Evolutionary conservation across 768 basidiomycete genomes (phyloP).

Genomic region (Trichaptum fuscoviolaceum): DNA sequence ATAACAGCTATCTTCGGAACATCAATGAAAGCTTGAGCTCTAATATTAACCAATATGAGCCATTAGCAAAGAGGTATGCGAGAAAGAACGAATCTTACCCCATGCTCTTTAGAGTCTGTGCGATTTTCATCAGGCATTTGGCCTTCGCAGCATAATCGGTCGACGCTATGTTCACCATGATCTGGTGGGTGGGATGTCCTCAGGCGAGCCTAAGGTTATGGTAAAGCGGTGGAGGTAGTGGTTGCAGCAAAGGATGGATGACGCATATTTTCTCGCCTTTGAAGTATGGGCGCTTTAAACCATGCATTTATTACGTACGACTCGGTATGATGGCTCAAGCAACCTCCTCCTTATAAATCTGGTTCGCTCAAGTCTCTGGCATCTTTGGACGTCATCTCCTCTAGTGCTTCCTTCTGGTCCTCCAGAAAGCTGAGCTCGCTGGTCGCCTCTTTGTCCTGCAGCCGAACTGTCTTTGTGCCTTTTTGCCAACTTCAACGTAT

Average conservation of each 20-base stretch:
- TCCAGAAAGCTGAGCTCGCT: not conserved
- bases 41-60: slow-evolving; percentile 15
- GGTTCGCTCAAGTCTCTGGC: not conserved
- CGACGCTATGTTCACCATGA: slow-evolving; percentile 19
- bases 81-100: slow-evolving; percentile 26
- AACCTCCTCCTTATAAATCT: not conserved
- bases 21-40: slow-evolving; percentile 34
- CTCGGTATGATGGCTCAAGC: no score
- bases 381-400: not conserved
- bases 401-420: not conserved
- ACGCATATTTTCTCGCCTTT: no score
- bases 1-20: slow-evolving; percentile 52
- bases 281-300: no score
- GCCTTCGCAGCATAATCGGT: slow-evolving; percentile 36
- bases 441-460: not conserved
- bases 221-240: no score
- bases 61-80: slow-evolving; percentile 6
- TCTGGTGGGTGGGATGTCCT: not conserved
- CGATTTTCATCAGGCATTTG: slow-evolving; percentile 34
- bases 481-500: no score
- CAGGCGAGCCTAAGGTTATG: no score
- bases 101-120: slow-evolving; percentile 32
- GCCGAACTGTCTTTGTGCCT: no score
- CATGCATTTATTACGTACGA: no score
- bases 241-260: no score